Base-by-base conservation (phyloP, 306 rosid species). In the Gastrolobium bilobum region DNA sequence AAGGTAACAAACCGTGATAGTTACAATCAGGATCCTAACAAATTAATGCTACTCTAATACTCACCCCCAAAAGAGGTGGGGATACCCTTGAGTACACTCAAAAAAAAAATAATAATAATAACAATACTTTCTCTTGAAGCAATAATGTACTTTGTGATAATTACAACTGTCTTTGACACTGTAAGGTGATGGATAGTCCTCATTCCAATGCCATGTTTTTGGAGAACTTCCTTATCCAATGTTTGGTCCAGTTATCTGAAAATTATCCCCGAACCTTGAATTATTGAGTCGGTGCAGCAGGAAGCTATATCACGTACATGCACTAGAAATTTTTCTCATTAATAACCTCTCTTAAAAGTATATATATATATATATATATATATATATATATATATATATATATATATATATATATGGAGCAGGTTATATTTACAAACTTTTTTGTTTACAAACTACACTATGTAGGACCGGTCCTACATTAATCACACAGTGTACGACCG, bases 211-310 rank as follows among this genome's bases (percentile, higher is more conserved):
- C 3, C 9, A 11, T 33, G 37, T 2, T 34, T 11, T 64, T 80
- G 10, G 68, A 52, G 73, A 47, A 39, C 8, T 11, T 33, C 15
- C 61, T 44, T 44, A 11, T 64, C 74, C 68, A 31, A 42, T 50
- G 31, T 42, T 31, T 71, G 64, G 67, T 51, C 33, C 59, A 71
- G 40, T 67, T 42, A 8, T n/a, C 52, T 0, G 10, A 20, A 59
- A 39, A 37, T 61, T 39, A 42, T 71, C 58, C 44, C 26, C 8
- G 53, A 15, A 20, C 13, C 8, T 6, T 35, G 46, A 11, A 47
- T 7, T 13, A 47, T 37, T 30, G 44, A 39, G n/a, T 44, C 4
- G 72, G 39, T 10, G 54, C 65, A 31, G 68, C 58, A 58, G 77
- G 54, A 54, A 29, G 53, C 5, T 20, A 38, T 51, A 5, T 37